Evolutionary conservation across 257 asterid species (phyloP).

Genomic region (Jasminum sambac): DNA sequence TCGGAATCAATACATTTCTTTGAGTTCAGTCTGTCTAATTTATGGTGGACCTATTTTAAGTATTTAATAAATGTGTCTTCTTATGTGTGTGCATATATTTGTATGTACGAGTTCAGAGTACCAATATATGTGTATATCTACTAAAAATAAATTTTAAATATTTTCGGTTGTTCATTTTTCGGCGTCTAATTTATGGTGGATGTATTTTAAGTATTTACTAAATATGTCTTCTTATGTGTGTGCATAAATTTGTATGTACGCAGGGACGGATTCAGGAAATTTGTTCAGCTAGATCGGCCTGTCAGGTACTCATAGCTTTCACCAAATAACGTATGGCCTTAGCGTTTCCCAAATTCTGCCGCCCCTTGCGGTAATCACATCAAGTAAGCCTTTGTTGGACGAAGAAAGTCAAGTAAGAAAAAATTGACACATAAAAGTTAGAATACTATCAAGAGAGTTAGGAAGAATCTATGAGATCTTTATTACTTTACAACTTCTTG

Average conservation of each 20-base stretch:
- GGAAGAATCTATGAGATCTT: too few species aligned
- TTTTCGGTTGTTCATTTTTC: background rate
- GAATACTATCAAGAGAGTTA: too few species aligned
- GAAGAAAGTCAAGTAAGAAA: too few species aligned
- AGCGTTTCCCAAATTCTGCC: too few species aligned
- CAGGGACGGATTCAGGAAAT: too few species aligned
- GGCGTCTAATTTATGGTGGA: slow-evolving; percentile 7
- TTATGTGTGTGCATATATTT: background rate
- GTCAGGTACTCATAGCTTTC: too few species aligned
- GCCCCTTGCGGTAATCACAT: too few species aligned
- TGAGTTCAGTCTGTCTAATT: slow-evolving; percentile 20
- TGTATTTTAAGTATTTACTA: background rate
- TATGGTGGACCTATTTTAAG: background rate
- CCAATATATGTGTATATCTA: background rate
- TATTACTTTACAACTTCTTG: too few species aligned
- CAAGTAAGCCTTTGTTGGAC: too few species aligned
- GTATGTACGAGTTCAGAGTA: background rate
- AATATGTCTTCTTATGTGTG: background rate
- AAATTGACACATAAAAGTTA: too few species aligned
- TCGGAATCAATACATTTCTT: slow-evolving; percentile 19
- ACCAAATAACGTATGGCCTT: too few species aligned
- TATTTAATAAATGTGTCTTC: background rate
- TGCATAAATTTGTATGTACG: slow-evolving; percentile 13
- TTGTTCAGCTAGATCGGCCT: too few species aligned
- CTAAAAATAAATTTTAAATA: background rate